Evolutionary conservation across 148 eudicot species (phyloP), one percentile per base, ranked within the genome.

Genomic region (Salicornia ramosissima): DNA sequence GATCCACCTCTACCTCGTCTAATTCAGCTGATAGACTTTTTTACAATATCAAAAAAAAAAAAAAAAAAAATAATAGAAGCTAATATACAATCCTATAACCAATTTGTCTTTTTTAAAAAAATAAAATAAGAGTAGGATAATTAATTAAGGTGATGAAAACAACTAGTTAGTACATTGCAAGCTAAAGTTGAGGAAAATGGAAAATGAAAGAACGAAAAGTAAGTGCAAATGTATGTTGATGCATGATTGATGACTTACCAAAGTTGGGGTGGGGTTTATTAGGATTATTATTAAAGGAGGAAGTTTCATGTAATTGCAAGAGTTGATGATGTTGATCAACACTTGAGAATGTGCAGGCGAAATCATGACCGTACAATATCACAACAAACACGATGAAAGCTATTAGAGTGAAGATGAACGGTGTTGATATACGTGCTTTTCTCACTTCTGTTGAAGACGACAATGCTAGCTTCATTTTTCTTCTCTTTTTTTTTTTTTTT

Each of bases 361-460:
- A 83, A 71, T 84, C 90, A 21, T 86, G 86, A 43, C 85, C 77
- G 77, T 85, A 88, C 25, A 93, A 80, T 62, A 88, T 58, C 67
- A 74, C 76, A 64, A 87, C 84, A 49, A 88, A 86, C 52, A 87
- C 16, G 67, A 93, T 75, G 83, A 90, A 90, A 25, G 80, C 84
- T 57, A 90, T 34, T 12, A 88, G 70, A 10, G 83, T 73, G 81
- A 87, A 76, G 75, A 88, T 56, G 65, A 80, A 79, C 0, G 83
- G 92, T 43, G 70, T 43, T 19, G 87, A 82, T 68, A 86, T 70
- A 46, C 96, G 89, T 9, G 78, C 67, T 62, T 84, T 86, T 54
- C 81, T 71, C 16, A 77, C 77, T 76, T 56, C 26, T 4, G 65
- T 52, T 64, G 59, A 33, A 21, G 66, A 65, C 18, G 55, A 53